Evolutionary conservation across 257 asterid species (phyloP).

Genomic region (Solanum clarkiae): DNA sequence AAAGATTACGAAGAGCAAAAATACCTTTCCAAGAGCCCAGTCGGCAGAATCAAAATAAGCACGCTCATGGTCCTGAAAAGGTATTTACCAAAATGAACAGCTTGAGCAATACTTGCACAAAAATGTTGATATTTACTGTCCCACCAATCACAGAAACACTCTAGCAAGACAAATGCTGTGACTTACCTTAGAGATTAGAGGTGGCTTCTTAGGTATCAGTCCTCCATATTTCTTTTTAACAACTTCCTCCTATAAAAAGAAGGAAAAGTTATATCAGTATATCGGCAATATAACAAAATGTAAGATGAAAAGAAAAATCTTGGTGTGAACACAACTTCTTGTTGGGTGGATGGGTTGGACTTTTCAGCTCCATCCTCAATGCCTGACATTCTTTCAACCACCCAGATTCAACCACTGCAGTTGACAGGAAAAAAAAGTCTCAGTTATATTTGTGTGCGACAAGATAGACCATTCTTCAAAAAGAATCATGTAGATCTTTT

Average conservation of each 20-base stretch:
- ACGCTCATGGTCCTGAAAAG: slow-evolving; percentile 85
- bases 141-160: not conserved
- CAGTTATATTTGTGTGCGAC: slow-evolving; percentile 42
- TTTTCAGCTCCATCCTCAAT: slow-evolving; percentile 57
- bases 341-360: slow-evolving; percentile 45
- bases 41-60: slow-evolving; percentile 99
- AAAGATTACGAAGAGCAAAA: not conserved
- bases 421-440: not conserved
- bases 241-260: slow-evolving; percentile 47
- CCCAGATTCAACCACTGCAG: slow-evolving; percentile 17
- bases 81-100: too few species aligned
- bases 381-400: slow-evolving; percentile 54
- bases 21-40: slow-evolving; percentile 99
- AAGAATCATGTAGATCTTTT: not conserved
- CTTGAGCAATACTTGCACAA: not conserved
- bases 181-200: slow-evolving; percentile 82
- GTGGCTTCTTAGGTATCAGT: slow-evolving; percentile 82
- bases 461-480: not conserved
- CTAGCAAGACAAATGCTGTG: not conserved
- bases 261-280: not conserved
- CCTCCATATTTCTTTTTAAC: slow-evolving; percentile 94
- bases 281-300: not conserved
- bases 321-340: slow-evolving; percentile 47
- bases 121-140: not conserved
- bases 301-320: not conserved